Evolutionary conservation across 2,329 filamentous ascomycete species (phyloP), one percentile per base, ranked within the genome.

Genomic region (Simplicillium sp.): DNA sequence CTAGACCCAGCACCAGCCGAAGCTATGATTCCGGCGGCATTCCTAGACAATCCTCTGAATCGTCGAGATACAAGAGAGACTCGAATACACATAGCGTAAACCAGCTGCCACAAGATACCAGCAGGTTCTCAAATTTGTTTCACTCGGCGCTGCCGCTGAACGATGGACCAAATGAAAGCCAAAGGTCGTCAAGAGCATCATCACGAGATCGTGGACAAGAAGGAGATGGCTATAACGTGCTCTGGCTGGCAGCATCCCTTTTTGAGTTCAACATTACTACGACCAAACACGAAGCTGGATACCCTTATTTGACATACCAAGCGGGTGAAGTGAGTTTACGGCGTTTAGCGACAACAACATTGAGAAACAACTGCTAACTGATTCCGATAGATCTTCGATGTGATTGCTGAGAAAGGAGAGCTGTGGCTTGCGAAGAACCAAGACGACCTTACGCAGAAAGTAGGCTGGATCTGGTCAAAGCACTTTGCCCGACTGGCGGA

Each of bases 381-480:
- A 5, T 11, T 4, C 33, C 4, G 3, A 35, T 17, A 83, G 76
- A 86, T 90, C 47, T 90, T 90, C 54, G 85, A 90, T 64, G 84
- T 98, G 40, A 87, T 98, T 56, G 92, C 84, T 25, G 89, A 96
- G 62, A 96, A 96, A 60, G 92, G 92, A 48, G 92, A 98, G 67
- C 74, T 97, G 37, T 98, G 92, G 92, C 78, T 98, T 43, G 92
- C 92, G 40, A 87, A 87, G 61, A 98, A 98, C 58, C 92, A 98
- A 64, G 92, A 98, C 56, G 92, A 98, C 60, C 68, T 79, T 2
- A 72, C 69, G 11, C 76, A 84, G 48, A 74, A 80, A 48, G 81
- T 97, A 29, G 92, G 92, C 39, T 98, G 92, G 92, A 95, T 98
- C 54, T 98, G 92, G 92, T 94, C 89, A 54, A 96, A 96, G 62